Percentiles rank a stretch among this genome's conserved stretches.
Conservation (phyloP, 768 basidiomycete genomes). For the Rhodosporidiobolus odoratus region DNA sequence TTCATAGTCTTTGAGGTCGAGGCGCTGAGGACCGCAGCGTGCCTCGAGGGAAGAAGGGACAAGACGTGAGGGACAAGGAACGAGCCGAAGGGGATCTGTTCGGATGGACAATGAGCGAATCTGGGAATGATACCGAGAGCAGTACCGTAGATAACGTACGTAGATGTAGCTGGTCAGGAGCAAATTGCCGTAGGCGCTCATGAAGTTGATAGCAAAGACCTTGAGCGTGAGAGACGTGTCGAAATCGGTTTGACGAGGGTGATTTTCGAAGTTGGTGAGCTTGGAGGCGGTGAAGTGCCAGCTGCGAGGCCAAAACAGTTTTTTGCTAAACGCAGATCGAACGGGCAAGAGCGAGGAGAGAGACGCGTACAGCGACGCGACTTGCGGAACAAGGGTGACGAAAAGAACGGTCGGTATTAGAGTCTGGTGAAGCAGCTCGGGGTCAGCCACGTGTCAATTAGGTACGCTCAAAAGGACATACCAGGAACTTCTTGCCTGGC, state of each 20-base stretch:
- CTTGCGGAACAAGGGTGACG: slow-evolving; percentile 68
- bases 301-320: neutral
- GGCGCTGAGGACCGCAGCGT: slow-evolving; percentile 14
- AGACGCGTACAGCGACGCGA: slow-evolving; percentile 62
- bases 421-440: slow-evolving; percentile 51
- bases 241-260: slow-evolving; percentile 67
- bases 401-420: slow-evolving; percentile 81
- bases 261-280: slow-evolving; percentile 87
- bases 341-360: too few species aligned
- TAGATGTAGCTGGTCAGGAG: slow-evolving; percentile 91
- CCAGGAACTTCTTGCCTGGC: slow-evolving; percentile 70
- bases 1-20: slow-evolving; percentile 46
- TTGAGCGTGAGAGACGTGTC: slow-evolving; percentile 78
- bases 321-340: too few species aligned
- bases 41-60: slow-evolving; percentile 16
- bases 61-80: slow-evolving; percentile 39
- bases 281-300: slow-evolving; percentile 54
- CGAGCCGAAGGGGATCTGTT: slow-evolving; percentile 40
- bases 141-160: slow-evolving; percentile 63
- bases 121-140: neutral
- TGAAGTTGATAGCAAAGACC: slow-evolving; percentile 77
- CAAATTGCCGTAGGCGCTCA: slow-evolving; percentile 81
- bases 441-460: neutral
- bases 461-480: slow-evolving; percentile 52
- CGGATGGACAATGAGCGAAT: neutral